phyloP scores from a whole-genome alignment of 2,329 filamentous ascomycete species.

The Fusarium haematococcum region DNA sequence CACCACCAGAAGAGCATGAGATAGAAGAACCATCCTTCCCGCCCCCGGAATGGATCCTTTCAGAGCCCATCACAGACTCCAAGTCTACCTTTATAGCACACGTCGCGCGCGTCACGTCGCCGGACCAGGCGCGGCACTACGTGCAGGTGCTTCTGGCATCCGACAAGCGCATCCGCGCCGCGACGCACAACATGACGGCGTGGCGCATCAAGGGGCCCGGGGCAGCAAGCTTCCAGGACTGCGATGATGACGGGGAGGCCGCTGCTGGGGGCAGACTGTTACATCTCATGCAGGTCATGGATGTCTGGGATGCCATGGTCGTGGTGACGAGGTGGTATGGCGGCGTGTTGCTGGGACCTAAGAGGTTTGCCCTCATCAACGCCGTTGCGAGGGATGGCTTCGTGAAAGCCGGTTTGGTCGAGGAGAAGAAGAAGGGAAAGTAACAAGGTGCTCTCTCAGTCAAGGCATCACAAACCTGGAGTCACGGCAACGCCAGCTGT shows the following conservation, averaged over 20 bases:
- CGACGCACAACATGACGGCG: constrained; percentile 95
- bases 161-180: constrained; percentile 86
- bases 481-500: background rate
- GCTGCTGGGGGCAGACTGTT: constrained; percentile 88
- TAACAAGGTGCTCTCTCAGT: constrained; percentile 8
- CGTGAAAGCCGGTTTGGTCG: constrained; percentile 78
- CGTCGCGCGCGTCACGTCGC: constrained; percentile 75
- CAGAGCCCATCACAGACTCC: constrained; percentile 79
- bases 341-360: constrained; percentile 87
- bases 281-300: constrained; percentile 94
- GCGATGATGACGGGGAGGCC: constrained; percentile 94
- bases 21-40: constrained; percentile 36
- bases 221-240: constrained; percentile 80
- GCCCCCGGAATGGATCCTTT: constrained; percentile 73
- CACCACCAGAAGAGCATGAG: background rate
- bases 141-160: constrained; percentile 81
- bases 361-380: constrained; percentile 92
- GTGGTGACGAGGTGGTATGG: constrained; percentile 97
- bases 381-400: constrained; percentile 85
- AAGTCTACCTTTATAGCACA: constrained; percentile 91
- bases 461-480: constrained; percentile 23
- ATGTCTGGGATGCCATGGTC: constrained; percentile 91
- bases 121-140: constrained; percentile 76
- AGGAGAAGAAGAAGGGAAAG: constrained; percentile 58
- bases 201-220: constrained; percentile 80